Base-by-base conservation (phyloP, 148 eudicot species). In the Mesembryanthemum crystallinum region DNA sequence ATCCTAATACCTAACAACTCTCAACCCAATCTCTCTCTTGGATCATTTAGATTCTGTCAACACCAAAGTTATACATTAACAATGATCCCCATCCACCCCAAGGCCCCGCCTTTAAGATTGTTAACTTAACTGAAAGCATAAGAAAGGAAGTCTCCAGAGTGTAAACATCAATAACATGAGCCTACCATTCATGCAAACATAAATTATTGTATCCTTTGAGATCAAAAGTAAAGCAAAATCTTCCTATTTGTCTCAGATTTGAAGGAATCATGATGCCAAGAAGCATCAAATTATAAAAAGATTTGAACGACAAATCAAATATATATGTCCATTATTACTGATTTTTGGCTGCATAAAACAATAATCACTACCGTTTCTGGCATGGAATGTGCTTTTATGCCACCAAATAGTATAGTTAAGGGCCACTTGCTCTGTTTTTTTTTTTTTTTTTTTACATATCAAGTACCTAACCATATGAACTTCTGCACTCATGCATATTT, bases 381-480 rank as follows among this genome's bases (percentile, higher is more conserved):
- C 69, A 65, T 18, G 47, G 72, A 42, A 69, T 69, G 72, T 43
- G 57, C n/a, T 8, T 57, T n/a, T 57, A 57, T 21, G 61, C n/a
- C 27, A 57, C 27, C 61, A 57, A n/a, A 5, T 54, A 54, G 58
- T 21, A 54, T 7, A 57, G 27, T 21, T 69, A 45, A 69, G 58
- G 72, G n/a, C 72, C 72, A 69, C 58, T 69, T 47, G 58, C 59
- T 54, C 59, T n/a, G n/a, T n/a, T 15, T 52, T 15, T 21, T n/a
- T 67, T 42, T 67, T 35, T 35, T 43, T 23, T 47, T 13, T 47
- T 47, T 45, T 45, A 47, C 2, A 17, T 14, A 8, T 18, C 6
- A 23, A 45, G 37, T 69, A 69, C 37, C 18, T 20, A 69, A 45
- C 72, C 58, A 45, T 14, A 47, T 15, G 58, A 18, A 47, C 49